Conservation (phyloP, 2,329 filamentous ascomycete genomes). For the Periconia sp. region DNA sequence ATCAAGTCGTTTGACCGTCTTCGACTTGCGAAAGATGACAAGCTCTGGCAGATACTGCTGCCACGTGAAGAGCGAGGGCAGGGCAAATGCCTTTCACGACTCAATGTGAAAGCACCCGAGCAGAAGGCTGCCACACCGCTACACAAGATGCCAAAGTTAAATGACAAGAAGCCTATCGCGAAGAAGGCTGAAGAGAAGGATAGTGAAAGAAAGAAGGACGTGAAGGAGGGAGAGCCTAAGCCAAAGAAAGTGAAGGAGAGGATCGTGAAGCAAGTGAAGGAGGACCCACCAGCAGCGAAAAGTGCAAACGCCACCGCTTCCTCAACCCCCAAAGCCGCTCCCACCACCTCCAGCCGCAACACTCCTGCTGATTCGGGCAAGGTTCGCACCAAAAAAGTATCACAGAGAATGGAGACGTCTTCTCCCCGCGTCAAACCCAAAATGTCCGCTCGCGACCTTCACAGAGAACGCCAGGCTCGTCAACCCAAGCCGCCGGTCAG, state of each 20-base stretch:
- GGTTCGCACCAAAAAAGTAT: slow-evolving; percentile 33
- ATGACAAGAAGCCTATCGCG: slow-evolving; percentile 50
- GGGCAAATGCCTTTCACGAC: slow-evolving; percentile 65
- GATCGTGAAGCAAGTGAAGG: slow-evolving; percentile 29
- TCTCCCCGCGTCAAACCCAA: slow-evolving; percentile 39
- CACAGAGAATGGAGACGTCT: slow-evolving; percentile 23
- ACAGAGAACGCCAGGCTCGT: slow-evolving; percentile 24
- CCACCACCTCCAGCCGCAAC: slow-evolving; percentile 24
- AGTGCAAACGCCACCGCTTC: slow-evolving; percentile 18
- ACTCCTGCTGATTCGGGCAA: slow-evolving; percentile 33
- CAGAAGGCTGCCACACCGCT: slow-evolving; percentile 39
- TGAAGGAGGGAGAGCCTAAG: slow-evolving; percentile 18
- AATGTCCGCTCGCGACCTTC: slow-evolving; percentile 28
- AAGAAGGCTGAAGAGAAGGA: slow-evolving; percentile 54
- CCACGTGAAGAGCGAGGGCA: slow-evolving; percentile 67
- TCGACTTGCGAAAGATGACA: slow-evolving; percentile 64
- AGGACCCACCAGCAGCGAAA: slow-evolving; percentile 26
- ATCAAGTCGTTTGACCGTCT: slow-evolving; percentile 68
- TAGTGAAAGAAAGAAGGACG: slow-evolving; percentile 42
- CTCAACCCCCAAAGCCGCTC: slow-evolving; percentile 20
- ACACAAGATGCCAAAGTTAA: slow-evolving; percentile 48
- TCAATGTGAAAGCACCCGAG: slow-evolving; percentile 57
- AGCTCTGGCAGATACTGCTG: slow-evolving; percentile 67
- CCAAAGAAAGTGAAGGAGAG: slow-evolving; percentile 30
- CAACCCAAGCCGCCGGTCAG: slow-evolving; percentile 41